Evolutionary conservation across 2,329 filamentous ascomycete genomes (phyloP).

Genomic region (Aspergillus brunneoviolaceus): DNA sequence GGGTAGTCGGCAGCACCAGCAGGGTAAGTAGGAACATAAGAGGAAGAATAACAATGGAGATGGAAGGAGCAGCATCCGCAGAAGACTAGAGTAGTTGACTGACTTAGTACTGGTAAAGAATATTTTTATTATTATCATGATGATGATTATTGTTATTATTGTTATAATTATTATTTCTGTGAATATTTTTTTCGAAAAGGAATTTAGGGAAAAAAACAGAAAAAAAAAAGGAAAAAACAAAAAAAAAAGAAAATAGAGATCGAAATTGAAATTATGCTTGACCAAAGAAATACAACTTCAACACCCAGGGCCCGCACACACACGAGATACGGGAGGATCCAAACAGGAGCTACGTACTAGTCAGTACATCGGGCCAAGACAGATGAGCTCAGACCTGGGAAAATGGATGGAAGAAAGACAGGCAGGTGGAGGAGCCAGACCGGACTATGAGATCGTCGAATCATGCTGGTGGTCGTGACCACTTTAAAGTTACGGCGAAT

Average conservation of each 20-base stretch:
- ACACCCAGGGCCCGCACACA: constrained; percentile 25
- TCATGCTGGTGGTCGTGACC: constrained; percentile 19
- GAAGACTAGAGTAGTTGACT: constrained; percentile 12
- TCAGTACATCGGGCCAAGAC: constrained; percentile 14
- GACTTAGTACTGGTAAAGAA: neutral
- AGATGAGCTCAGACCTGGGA: constrained; percentile 24
- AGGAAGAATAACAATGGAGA: constrained; percentile 15
- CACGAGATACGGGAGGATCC: constrained; percentile 22
- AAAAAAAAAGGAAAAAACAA: constrained; percentile 8
- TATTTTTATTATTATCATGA: constrained; percentile 2
- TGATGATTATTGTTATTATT: neutral
- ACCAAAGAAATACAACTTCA: constrained; percentile 8
- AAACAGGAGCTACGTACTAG: constrained; percentile 14
- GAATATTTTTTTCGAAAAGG: neutral
- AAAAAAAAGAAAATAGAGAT: constrained; percentile 14
- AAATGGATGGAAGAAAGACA: constrained; percentile 15
- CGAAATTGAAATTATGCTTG: constrained; percentile 15
- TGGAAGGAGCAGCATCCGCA: constrained; percentile 12
- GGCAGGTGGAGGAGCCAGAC: constrained; percentile 14
- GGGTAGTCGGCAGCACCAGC: constrained; percentile 15
- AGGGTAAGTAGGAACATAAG: constrained; percentile 15
- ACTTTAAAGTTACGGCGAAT: constrained; percentile 32
- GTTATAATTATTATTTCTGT: neutral
- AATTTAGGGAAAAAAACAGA: constrained; percentile 10
- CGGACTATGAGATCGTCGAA: constrained; percentile 22